These are phyloP conservation scores for Citrus cavaleriei DNA, from an alignment of 345 rosid genomes.

Conservation along the genomic window DNA sequence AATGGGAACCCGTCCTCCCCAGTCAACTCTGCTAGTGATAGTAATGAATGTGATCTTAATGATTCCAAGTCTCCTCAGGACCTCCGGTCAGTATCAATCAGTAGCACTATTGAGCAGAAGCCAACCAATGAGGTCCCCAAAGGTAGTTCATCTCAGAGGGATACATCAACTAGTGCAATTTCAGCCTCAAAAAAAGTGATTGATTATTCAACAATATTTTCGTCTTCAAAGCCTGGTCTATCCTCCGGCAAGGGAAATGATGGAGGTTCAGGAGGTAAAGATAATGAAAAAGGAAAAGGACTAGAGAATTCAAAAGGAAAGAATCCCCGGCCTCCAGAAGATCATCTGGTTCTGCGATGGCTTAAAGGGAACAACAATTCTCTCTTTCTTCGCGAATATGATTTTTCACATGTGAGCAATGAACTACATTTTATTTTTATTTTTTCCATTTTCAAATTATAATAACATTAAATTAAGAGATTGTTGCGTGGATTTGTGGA, in stretches of 20 bases:
- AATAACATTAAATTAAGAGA: background rate
- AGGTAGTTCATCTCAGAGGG: constrained; percentile 4
- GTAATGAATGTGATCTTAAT: constrained; percentile 11
- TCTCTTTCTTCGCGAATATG: constrained; percentile 72
- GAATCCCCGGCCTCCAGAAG: constrained; percentile 11
- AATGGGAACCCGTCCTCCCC: constrained; percentile 1
- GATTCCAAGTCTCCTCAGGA: constrained; percentile 17
- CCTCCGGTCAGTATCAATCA: constrained; percentile 11
- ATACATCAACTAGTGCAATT: background rate
- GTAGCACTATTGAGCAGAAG: constrained; percentile 3
- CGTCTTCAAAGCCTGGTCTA: constrained; percentile 28
- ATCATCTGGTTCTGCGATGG: constrained; percentile 55
- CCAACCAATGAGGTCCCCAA: constrained; percentile 1
- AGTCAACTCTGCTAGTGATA: constrained; percentile 2
- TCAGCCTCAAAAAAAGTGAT: constrained; percentile 1
- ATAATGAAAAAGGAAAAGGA: constrained; percentile 8
- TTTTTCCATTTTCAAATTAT: background rate
- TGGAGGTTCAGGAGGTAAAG: background rate
- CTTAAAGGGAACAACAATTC: constrained; percentile 47
- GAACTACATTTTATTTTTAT: background rate
- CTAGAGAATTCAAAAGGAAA: constrained; percentile 2
- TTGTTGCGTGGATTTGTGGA: background rate
- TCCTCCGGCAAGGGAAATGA: constrained; percentile 5
- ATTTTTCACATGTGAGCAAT: constrained; percentile 57
- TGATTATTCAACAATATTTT: constrained; percentile 6